Evolutionary conservation across 2,329 filamentous ascomycete species (phyloP), one percentile per base, ranked within the genome.

Genomic region (Nemania abortiva): DNA sequence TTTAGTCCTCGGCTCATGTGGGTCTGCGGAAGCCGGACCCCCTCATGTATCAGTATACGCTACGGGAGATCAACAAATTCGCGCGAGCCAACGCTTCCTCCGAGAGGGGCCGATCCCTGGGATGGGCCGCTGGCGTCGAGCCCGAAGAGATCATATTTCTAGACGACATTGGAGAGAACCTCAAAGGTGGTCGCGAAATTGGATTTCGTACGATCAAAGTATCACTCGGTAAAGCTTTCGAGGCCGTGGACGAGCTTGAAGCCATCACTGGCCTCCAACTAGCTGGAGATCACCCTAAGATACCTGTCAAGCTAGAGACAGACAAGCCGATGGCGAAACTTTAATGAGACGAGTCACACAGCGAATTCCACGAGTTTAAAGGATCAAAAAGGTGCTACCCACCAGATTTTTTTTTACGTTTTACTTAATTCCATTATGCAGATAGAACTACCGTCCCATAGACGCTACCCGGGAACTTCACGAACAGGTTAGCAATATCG

Each of bases 121-220:
- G 84, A 3, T 87, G 86, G 83, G 80, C 79, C 18, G 80, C 82
- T 6, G 83, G 86, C 0, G 83, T 97, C 9, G 79, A 82, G 65
- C 82, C 91, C 0, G 82, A 83, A 0, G 93, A 98, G 64, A 84
- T 98, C 53, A 81, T 97, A 4, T 99, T 99, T 78, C 81, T 98
- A 58, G 96, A 98, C 79, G 95, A 98, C 75, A 97, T 99, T 79
- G 96, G 96, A 1, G 90, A 95, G 81, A 99, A 99, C 79, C 80
- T 98, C 66, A 96, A 95, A 84, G 91, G 87, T 53, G 96, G 90
- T 0, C 92, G 86, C 80, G 86, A 86, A 57, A 83, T 90, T 24
- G 95, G 95, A 0, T 91, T 98, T 79, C 82, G 86, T 65, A 98
- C 95, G 0, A 87, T 98, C 72, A 97, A 95, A 81, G 96, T 98